Evolutionary conservation across 306 rosid species (phyloP).

Genomic region (Phaseolus lunatus): DNA sequence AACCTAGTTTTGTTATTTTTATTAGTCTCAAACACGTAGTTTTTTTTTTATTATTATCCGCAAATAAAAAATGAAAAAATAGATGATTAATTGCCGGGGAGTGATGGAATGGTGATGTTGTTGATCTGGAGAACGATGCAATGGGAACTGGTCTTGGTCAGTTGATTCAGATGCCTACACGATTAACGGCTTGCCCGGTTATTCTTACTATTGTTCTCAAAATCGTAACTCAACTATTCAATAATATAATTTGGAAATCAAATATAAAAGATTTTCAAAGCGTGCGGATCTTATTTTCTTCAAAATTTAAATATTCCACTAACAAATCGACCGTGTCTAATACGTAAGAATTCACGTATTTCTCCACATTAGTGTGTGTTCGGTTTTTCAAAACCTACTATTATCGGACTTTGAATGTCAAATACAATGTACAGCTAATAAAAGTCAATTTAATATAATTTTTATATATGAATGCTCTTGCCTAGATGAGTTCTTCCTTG

Average conservation of each 20-base stretch:
- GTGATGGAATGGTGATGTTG: conserved; percentile 71
- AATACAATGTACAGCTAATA: too few species aligned
- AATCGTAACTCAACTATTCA: conserved; percentile 41
- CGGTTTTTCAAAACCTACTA: neutral
- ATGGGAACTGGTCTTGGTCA: conserved; percentile 42
- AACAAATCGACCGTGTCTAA: neutral
- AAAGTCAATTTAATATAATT: too few species aligned
- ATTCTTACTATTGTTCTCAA: conserved; percentile 55
- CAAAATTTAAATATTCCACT: neutral
- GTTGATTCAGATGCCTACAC: conserved; percentile 55
- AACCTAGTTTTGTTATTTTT: neutral
- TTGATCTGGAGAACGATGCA: conserved; percentile 52
- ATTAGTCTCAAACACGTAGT: too few species aligned
- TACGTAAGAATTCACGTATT: neutral
- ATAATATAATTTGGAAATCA: neutral
- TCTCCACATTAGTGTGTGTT: too few species aligned
- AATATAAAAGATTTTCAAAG: neutral
- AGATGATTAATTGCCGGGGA: conserved; percentile 49
- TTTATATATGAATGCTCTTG: too few species aligned
- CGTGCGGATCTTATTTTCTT: neutral
- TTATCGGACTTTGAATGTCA: too few species aligned
- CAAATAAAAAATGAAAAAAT: too few species aligned
- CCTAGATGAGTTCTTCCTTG: too few species aligned
- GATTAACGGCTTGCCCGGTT: conserved; percentile 65
- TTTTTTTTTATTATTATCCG: too few species aligned